Percentiles rank a stretch among this genome's conserved stretches.
These are phyloP conservation scores for Pistacia vera DNA, from an alignment of 345 rosid genomes.

Conservation along the genomic window DNA sequence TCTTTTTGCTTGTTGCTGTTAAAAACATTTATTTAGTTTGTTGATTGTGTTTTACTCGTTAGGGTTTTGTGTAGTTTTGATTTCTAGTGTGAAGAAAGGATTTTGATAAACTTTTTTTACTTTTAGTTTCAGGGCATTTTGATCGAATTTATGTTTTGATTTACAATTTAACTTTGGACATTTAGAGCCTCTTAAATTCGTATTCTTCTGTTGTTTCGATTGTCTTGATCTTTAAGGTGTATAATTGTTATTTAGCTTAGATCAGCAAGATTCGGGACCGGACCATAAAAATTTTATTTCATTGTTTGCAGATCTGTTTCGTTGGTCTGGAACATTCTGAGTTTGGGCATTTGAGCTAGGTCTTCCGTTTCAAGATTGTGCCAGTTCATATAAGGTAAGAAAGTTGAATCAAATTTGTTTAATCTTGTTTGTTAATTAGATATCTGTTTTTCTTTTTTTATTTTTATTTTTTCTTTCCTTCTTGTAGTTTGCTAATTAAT, in stretches of 20 bases:
- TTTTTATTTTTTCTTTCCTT: not conserved
- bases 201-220: not conserved
- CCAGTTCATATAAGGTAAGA: conserved; percentile 40
- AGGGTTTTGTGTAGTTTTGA: not conserved
- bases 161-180: not conserved
- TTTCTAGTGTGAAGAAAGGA: not conserved
- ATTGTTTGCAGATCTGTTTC: conserved; percentile 8
- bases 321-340: not conserved
- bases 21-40: not conserved
- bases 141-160: not conserved
- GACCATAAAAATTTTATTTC: not conserved
- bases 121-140: not conserved
- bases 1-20: not conserved
- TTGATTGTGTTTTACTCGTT: not conserved
- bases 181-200: not conserved
- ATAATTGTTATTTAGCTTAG: not conserved
- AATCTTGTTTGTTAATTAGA: not conserved
- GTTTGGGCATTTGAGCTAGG: conserved; percentile 2
- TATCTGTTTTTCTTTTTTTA: not conserved
- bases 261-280: not conserved
- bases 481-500: not conserved
- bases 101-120: not conserved
- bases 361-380: not conserved
- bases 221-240: not conserved
- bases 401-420: conserved; percentile 20